phyloP scores from a whole-genome alignment of 208 protist species.

The Naegleria fowleri region DNA sequence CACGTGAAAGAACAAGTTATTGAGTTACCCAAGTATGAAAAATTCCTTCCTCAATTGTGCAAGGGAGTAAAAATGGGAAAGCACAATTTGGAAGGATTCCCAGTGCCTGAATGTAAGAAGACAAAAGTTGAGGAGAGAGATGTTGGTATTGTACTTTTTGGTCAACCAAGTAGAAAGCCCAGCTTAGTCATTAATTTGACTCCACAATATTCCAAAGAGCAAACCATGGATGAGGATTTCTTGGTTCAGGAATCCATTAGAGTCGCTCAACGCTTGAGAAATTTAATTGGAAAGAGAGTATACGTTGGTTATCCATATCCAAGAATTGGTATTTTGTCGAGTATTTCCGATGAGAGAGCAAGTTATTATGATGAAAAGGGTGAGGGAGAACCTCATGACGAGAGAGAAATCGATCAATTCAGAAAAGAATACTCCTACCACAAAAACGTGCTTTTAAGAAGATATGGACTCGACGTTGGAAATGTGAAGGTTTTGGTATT shows the following conservation, averaged over 20 bases:
- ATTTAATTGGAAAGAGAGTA: slow-evolving; percentile 4
- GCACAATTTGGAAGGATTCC: background rate
- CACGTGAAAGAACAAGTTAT: background rate
- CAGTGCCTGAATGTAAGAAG: background rate
- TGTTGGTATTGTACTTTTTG: background rate
- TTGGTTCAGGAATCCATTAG: background rate
- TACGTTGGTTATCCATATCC: slow-evolving; percentile 26
- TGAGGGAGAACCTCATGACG: background rate
- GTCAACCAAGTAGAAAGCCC: background rate
- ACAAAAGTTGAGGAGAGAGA: background rate
- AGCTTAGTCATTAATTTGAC: background rate
- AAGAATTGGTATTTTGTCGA: background rate
- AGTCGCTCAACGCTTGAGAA: background rate
- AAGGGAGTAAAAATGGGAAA: background rate
- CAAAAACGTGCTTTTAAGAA: background rate
- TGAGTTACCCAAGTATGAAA: background rate
- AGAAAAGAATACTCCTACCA: background rate
- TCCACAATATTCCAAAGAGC: background rate
- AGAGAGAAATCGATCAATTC: background rate
- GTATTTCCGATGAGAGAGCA: background rate
- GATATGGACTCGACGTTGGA: slow-evolving; percentile 8
- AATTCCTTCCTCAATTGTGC: background rate
- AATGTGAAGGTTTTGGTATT: slow-evolving; percentile 1
- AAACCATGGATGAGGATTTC: background rate
- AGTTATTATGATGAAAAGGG: background rate